Conservation (phyloP, 2,329 filamentous ascomycete species). For the Sporothrix pseudoabietina region DNA sequence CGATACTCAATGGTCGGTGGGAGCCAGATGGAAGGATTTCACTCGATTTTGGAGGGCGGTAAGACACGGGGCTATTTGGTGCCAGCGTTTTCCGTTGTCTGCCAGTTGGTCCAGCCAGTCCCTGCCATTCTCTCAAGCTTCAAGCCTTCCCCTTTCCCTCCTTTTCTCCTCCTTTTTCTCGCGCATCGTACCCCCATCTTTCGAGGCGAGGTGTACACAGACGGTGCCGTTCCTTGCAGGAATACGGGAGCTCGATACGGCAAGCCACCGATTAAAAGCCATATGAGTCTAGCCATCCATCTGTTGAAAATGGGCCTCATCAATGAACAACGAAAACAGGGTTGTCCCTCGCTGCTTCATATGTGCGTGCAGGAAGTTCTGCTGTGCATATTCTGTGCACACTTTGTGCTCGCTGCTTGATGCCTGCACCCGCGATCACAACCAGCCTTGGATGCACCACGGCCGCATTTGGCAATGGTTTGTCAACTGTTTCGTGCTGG, state of each 20-base stretch:
- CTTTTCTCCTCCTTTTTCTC: neutral
- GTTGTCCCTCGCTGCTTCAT: neutral
- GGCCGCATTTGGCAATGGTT: neutral
- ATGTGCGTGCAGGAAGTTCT: neutral
- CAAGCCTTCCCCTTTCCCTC: neutral
- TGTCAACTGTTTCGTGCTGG: neutral
- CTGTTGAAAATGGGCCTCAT: neutral
- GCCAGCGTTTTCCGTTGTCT: slow-evolving; percentile 13
- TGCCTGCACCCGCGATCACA: neutral
- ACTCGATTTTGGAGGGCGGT: neutral
- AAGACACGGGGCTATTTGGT: slow-evolving; percentile 21
- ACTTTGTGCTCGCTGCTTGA: neutral
- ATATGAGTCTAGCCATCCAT: neutral
- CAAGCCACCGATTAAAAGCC: neutral
- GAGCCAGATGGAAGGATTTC: slow-evolving; percentile 8
- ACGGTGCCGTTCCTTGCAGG: slow-evolving; percentile 4
- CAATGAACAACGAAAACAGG: neutral
- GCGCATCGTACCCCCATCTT: neutral
- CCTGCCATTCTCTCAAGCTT: neutral
- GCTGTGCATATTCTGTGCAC: neutral
- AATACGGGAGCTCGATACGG: slow-evolving; percentile 8
- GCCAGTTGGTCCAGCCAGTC: neutral
- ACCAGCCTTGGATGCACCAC: neutral
- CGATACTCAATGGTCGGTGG: neutral
- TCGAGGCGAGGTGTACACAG: neutral